Evolutionary conservation across 129 eudicot species (phyloP), one percentile per base, ranked within the genome.

Genomic region (Lonicera japonica): DNA sequence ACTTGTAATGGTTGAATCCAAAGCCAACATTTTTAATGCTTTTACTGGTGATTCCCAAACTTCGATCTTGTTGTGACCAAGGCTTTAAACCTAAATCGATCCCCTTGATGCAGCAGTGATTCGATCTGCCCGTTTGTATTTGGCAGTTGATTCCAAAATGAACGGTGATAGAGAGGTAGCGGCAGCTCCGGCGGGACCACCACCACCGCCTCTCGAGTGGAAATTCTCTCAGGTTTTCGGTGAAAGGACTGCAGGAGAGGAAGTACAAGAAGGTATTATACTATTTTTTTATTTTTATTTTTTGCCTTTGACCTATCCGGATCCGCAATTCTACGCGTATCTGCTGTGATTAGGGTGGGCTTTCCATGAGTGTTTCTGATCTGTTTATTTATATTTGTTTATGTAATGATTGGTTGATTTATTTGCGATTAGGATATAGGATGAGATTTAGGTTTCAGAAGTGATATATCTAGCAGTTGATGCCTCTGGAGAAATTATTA

Each of bases 221-320:
- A 88, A 78, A 67, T 88, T 85, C 57, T 82, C 96, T 34, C 94
- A 88, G 90, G 96, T 88, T 16, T 88, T 85, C 17, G 96, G 90
- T 41, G 96, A 85, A 77, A 82, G 85, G 25, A 65, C 83, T 45
- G 83, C 90, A 64, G 96, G 90, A 19, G 94, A 88, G 64, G 85
- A 80, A 77, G 90, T 82, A 48, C 87, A 85, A 38, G 94, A 81
- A 73, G 80, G 87, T 81, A 70, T 40, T 8, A 6, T 23, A 38
- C 18, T 18, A 41, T 64, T 54, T 29, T 29, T 29, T 29, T 29
- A n/a, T n/a, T n/a, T n/a, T n/a, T n/a, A n/a, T n/a, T n/a, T n/a
- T n/a, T n/a, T n/a, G n/a, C n/a, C 36, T 6, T 29, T 29, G 2
- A 29, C 36, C 15, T 59, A 10, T 61, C 22, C 46, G 70, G 62